Evolutionary conservation across 176 grass and related monocot genomes (phyloP), one percentile per base, ranked within the genome.

Genomic region (Bonia amplexicaulis): DNA sequence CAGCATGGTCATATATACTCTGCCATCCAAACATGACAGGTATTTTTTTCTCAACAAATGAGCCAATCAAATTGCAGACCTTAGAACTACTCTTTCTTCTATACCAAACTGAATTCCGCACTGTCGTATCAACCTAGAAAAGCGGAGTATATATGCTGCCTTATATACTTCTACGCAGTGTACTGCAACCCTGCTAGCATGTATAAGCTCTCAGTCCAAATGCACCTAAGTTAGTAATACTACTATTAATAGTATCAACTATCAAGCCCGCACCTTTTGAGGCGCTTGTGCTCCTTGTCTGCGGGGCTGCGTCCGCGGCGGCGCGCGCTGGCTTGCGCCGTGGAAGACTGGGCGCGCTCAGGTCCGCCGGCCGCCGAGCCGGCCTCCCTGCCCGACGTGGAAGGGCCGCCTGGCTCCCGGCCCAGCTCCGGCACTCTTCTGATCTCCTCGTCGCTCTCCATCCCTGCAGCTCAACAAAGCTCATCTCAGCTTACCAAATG

Each of bases 231-330:
- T 17, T 31, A 27, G 1, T 4, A 57, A 0, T 33, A 37, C 9
- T 14, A 16, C 4, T 16, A 47, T 14, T 37, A 39, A 14, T 35
- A 66, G 3, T 68, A 29, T 25, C 14, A 72, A 27, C 5, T 29
- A 51, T 52, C 48, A 73, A 31, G 81, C 4, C 3, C 31, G 4
- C 11, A 97, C 94, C 94, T 92, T 89, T 94, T 94, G 80, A 97
- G 94, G 14, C 94, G 94, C 81, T 92, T 97, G 88, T 97, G 92
- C 86, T 97, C 94, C 77, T 97, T 97, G 71, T 97, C 94, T 2
- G 92, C 94, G 16, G 92, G 84, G 77, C 64, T 91, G 77, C 92
- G 93, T 9, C 89, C 81, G 41, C 77, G 85, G 59, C 90, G 89
- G 53, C 91, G 89, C 64, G 76, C 62, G 23, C 78, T 57, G 71